Evolutionary conservation across 176 grass and related monocot genomes (phyloP).

Genomic region (Secale cereale): DNA sequence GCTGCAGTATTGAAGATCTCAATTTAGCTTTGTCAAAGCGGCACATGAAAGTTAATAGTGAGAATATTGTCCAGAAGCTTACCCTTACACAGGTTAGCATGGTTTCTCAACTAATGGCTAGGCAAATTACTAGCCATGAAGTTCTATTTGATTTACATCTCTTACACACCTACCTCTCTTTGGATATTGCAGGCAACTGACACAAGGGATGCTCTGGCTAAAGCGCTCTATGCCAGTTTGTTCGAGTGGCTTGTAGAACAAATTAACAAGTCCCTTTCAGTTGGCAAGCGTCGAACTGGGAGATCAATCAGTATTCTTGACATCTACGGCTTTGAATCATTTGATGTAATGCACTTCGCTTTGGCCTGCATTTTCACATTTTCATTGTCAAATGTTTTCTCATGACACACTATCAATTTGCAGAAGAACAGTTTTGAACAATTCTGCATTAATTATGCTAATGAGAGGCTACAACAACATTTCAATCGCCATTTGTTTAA

Average conservation of each 20-base stretch:
- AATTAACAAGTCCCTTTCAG: constrained; percentile 93
- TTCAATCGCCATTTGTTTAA: constrained; percentile 99
- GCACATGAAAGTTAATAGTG: constrained; percentile 94
- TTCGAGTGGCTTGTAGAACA: constrained; percentile 98
- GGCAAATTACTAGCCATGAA: constrained; percentile 2
- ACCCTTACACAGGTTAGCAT: constrained; percentile 87
- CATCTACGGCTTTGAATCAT: constrained; percentile 98
- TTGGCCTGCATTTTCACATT: constrained; percentile 10
- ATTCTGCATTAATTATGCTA: constrained; percentile 99
- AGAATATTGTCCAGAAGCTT: constrained; percentile 97
- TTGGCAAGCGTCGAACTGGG: constrained; percentile 77
- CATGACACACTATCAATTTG: constrained; percentile 19
- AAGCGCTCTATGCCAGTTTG: constrained; percentile 91
- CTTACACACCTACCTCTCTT: constrained; percentile 13
- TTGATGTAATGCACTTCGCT: constrained; percentile 62
- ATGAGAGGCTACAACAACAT: constrained; percentile 98
- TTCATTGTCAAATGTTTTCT: constrained; percentile 31
- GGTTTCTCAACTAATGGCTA: constrained; percentile 24
- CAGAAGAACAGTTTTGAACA: constrained; percentile 99
- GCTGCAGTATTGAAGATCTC: constrained; percentile 78
- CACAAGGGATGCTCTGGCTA: constrained; percentile 90
- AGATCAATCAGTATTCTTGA: constrained; percentile 99
- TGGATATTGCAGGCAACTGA: constrained; percentile 76
- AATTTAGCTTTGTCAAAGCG: constrained; percentile 79
- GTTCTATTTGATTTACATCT: constrained; percentile 19